Conservation (phyloP, 1,139 yeast genomes). For the Scheffersomyces parashehatae region DNA sequence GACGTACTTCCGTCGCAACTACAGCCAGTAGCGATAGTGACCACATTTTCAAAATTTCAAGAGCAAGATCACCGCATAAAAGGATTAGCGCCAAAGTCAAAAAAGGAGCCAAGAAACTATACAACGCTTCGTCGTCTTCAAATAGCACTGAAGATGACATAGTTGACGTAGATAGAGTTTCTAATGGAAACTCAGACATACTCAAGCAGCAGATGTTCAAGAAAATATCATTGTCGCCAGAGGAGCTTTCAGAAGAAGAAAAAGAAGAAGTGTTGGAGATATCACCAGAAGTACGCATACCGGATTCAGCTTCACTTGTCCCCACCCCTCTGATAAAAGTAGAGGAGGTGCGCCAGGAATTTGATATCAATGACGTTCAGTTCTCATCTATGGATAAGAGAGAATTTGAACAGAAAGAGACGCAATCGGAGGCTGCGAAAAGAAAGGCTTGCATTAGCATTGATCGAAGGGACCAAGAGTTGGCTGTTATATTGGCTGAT, state of each 20-base stretch:
- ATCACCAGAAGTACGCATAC: neutral
- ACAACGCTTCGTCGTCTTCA: conserved; percentile 10
- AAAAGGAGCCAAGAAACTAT: conserved; percentile 8
- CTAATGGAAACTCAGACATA: conserved; percentile 6
- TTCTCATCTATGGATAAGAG: conserved; percentile 8
- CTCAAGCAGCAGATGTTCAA: conserved; percentile 16
- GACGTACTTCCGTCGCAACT: conserved; percentile 4
- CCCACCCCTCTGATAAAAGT: neutral
- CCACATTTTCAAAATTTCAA: conserved; percentile 7
- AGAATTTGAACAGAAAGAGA: neutral
- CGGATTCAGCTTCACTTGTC: neutral
- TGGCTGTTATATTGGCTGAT: conserved; percentile 6
- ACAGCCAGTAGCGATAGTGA: conserved; percentile 9
- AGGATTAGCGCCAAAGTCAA: conserved; percentile 9
- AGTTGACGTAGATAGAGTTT: neutral
- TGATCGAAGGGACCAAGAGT: neutral
- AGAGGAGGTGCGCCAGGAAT: conserved; percentile 1
- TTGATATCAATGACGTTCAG: conserved; percentile 11
- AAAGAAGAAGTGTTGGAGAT: neutral
- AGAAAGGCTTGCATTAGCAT: too few species aligned
- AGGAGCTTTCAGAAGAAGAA: conserved; percentile 1
- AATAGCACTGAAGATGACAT: conserved; percentile 7
- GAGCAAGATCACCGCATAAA: conserved; percentile 5
- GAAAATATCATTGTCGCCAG: conserved; percentile 7
- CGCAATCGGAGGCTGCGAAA: neutral